Percentiles rank a stretch among this genome's conserved stretches.
Conservation (phyloP, 495 filamentous ascomycete genomes). For the Aspergillus conjunctus region DNA sequence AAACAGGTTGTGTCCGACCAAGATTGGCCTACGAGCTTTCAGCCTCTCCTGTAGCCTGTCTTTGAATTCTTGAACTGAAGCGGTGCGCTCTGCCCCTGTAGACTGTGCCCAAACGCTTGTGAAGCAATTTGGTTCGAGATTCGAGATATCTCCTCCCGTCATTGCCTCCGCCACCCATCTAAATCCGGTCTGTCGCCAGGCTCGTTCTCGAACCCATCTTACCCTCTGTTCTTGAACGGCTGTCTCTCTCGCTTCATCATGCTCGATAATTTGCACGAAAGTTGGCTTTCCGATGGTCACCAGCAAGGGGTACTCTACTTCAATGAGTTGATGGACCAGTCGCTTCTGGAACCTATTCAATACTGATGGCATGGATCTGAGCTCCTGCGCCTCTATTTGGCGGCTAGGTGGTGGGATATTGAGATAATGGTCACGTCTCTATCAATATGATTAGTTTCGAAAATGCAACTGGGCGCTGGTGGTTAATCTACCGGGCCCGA, state of each 20-base stretch:
- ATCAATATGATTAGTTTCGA: constrained; percentile 8
- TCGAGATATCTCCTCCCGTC: constrained; percentile 56
- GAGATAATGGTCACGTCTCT: constrained; percentile 31
- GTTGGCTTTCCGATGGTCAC: constrained; percentile 44
- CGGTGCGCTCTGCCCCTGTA: constrained; percentile 51
- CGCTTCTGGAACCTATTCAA: constrained; percentile 59
- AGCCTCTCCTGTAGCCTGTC: constrained; percentile 40
- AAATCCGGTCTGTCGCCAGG: constrained; percentile 60
- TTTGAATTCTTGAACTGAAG: constrained; percentile 28
- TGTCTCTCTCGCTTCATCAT: constrained; percentile 51
- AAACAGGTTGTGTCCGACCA: constrained; percentile 81
- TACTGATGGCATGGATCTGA: constrained; percentile 20
- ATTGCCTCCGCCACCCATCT: constrained; percentile 73
- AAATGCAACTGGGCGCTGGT: background rate
- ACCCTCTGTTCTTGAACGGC: constrained; percentile 39
- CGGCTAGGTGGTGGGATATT: constrained; percentile 37
- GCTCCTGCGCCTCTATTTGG: background rate
- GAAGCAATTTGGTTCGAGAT: constrained; percentile 50
- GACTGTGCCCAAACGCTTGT: constrained; percentile 17
- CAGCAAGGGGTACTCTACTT: constrained; percentile 61
- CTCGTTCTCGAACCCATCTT: constrained; percentile 40
- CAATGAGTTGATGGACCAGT: constrained; percentile 69
- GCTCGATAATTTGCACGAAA: constrained; percentile 57
- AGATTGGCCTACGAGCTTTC: constrained; percentile 49
- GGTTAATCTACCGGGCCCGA: constrained; percentile 27